Percentiles rank a stretch among this genome's conserved stretches.
These are phyloP conservation scores for Crotalaria pallida DNA, from an alignment of 306 rosid genomes.

Conservation along the genomic window DNA sequence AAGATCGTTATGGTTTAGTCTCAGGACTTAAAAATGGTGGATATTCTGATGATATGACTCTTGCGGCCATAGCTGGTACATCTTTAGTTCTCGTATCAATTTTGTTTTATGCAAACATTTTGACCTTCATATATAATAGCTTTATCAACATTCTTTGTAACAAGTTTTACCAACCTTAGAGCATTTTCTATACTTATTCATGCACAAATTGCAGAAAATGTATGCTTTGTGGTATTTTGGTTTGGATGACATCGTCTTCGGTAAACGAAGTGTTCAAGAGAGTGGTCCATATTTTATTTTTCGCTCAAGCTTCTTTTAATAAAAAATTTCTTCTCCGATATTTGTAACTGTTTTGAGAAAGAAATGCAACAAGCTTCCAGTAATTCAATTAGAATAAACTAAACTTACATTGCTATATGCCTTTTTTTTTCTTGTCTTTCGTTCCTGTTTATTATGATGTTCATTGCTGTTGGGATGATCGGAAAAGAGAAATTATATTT, in stretches of 20 bases:
- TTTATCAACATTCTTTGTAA: neutral
- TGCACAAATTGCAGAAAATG: neutral
- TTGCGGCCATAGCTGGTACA: conserved; percentile 91
- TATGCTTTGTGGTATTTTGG: neutral
- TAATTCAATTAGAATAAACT: neutral
- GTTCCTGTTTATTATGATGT: neutral
- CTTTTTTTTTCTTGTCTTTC: neutral
- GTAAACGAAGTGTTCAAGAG: neutral
- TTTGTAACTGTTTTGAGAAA: neutral
- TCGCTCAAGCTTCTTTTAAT: neutral
- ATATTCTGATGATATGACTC: conserved; percentile 98
- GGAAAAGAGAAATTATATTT: neutral
- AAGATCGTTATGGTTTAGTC: conserved; percentile 68
- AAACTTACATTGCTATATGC: neutral
- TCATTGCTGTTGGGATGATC: conserved; percentile 10
- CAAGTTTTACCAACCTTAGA: neutral
- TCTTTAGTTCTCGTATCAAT: conserved; percentile 11
- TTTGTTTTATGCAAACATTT: neutral
- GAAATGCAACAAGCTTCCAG: neutral
- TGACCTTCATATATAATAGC: neutral
- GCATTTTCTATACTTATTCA: neutral
- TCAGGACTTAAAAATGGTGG: conserved; percentile 92
- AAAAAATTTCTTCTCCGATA: neutral
- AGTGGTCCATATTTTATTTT: neutral
- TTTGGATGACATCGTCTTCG: conserved; percentile 2